Conservation (phyloP, 441 rosid genomes). For the Syzygium malaccense region DNA sequence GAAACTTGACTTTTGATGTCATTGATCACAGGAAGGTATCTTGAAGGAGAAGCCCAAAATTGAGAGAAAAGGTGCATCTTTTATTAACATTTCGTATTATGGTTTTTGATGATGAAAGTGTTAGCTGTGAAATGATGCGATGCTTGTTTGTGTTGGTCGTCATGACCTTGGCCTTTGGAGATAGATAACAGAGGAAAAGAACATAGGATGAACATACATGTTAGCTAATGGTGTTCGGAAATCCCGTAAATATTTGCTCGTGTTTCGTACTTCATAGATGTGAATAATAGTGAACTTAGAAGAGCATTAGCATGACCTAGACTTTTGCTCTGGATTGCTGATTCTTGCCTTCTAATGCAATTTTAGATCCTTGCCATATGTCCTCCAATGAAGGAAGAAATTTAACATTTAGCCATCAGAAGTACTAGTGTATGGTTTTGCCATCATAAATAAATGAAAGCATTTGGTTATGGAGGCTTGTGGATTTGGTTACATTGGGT, state of each 20-base stretch:
- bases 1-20: slow-evolving; percentile 1
- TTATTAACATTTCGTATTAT: background rate
- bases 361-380: background rate
- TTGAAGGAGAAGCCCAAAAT: slow-evolving; percentile 39
- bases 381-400: background rate
- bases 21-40: slow-evolving; percentile 43
- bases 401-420: background rate
- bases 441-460: background rate
- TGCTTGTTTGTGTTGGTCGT: background rate
- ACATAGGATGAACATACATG: background rate
- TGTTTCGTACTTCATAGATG: background rate
- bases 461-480: background rate
- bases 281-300: background rate
- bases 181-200: background rate
- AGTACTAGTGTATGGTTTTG: background rate
- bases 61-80: slow-evolving; percentile 61
- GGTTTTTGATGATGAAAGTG: background rate
- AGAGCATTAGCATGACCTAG: background rate
- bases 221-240: background rate
- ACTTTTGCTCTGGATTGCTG: background rate
- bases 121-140: background rate
- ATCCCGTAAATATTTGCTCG: background rate
- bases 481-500: background rate
- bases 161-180: background rate
- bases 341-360: background rate